These are phyloP conservation scores for Camelina hispida DNA, from an alignment of 345 rosid species.

Conservation along the genomic window DNA sequence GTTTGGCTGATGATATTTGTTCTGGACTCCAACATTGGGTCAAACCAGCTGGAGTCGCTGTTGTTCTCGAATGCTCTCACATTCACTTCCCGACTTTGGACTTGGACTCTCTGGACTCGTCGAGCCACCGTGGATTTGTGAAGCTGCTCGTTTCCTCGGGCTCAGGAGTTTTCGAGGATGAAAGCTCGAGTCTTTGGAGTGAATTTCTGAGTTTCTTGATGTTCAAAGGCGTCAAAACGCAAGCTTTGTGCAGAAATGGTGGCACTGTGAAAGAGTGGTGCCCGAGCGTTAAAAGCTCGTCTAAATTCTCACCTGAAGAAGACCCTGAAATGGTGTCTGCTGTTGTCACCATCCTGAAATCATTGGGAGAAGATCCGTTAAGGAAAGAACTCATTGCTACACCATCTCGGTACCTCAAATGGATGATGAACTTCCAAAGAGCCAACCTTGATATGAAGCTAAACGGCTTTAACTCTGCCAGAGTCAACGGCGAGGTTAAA, in stretches of 20 bases:
- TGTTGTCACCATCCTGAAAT: slow-evolving; percentile 65
- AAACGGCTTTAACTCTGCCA: slow-evolving; percentile 51
- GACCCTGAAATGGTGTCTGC: slow-evolving; percentile 69
- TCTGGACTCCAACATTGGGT: slow-evolving; percentile 78
- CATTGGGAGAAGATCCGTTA: slow-evolving; percentile 89
- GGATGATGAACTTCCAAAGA: slow-evolving; percentile 87
- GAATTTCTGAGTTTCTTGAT: slow-evolving; percentile 71
- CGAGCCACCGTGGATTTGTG: slow-evolving; percentile 59
- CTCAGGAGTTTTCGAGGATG: slow-evolving; percentile 75
- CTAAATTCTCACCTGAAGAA: slow-evolving; percentile 45
- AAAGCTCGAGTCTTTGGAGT: slow-evolving; percentile 63
- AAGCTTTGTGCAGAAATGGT: slow-evolving; percentile 41
- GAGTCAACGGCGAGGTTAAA: slow-evolving; percentile 48
- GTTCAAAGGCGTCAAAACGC: slow-evolving; percentile 58
- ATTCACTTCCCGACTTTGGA: slow-evolving; percentile 71
- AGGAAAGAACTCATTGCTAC: slow-evolving; percentile 87
- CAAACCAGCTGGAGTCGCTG: slow-evolving; percentile 87
- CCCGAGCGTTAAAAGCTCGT: slow-evolving; percentile 55
- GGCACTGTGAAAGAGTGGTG: slow-evolving; percentile 62
- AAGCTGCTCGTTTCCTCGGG: slow-evolving; percentile 64
- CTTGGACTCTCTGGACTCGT: slow-evolving; percentile 47
- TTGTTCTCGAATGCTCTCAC: slow-evolving; percentile 82
- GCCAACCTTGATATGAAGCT: slow-evolving; percentile 66
- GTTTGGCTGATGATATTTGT: slow-evolving; percentile 75
- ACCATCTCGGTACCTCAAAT: slow-evolving; percentile 69